A percentile compares a stretch with the other conserved stretches of the same genome.
phyloP scores from a whole-genome alignment of 2,329 filamentous ascomycete species.

The Microsporum audouinii region DNA sequence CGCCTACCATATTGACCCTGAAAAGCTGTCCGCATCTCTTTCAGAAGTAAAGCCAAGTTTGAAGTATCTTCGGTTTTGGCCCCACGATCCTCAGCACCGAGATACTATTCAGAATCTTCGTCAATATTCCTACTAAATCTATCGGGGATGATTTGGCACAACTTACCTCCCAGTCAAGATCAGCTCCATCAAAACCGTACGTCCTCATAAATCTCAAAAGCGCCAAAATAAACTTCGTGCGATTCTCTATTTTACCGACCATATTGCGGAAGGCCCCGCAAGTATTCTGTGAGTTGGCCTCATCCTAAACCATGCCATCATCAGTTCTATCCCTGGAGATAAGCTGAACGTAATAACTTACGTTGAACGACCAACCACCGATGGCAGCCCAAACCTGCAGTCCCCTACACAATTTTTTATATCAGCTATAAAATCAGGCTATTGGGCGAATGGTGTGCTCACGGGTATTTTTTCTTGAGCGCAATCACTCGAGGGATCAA shows the following conservation, averaged over 20 bases:
- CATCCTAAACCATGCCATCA: background rate
- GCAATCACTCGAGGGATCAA: constrained; percentile 16
- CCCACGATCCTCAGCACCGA: constrained; percentile 7
- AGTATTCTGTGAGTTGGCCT: constrained; percentile 8
- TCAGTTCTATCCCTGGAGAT: background rate
- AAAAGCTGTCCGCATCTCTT: constrained; percentile 1
- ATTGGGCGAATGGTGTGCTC: background rate
- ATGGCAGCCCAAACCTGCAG: constrained; percentile 28
- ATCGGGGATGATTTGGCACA: background rate
- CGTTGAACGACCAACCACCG: constrained; percentile 29
- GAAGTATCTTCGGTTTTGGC: background rate
- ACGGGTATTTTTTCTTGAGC: constrained; percentile 23
- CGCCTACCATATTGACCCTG: background rate
- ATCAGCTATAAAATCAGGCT: background rate
- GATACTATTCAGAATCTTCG: background rate
- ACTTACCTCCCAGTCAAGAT: constrained; percentile 8
- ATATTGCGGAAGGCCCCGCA: constrained; percentile 15
- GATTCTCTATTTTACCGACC: constrained; percentile 6
- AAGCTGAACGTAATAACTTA: background rate
- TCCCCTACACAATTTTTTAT: background rate
- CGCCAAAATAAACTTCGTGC: background rate
- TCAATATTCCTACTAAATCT: background rate
- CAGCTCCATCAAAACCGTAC: constrained; percentile 11
- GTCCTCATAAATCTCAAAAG: background rate
- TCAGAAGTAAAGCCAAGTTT: constrained; percentile 4